These are phyloP conservation scores for Phialocephala sp. DNA, from an alignment of 2,329 filamentous ascomycete species.

Conservation along the genomic window DNA sequence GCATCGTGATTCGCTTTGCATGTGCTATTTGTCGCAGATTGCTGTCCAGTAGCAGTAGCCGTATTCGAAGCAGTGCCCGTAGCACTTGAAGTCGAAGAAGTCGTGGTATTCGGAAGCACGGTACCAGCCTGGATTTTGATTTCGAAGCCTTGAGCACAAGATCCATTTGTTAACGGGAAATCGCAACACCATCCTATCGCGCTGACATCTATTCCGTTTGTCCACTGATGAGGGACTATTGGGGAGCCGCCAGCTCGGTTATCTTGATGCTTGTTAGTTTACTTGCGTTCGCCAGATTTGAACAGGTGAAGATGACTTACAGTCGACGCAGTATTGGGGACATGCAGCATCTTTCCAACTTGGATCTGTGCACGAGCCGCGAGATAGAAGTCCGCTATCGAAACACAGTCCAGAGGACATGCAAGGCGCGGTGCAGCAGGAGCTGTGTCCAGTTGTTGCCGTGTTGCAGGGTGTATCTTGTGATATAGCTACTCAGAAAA, in stretches of 20 bases:
- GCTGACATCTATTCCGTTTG: neutral
- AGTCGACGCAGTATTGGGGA: conserved; percentile 12
- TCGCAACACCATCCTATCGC: conserved; percentile 18
- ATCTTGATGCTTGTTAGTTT: neutral
- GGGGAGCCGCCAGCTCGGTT: neutral
- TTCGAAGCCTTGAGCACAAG: conserved; percentile 4
- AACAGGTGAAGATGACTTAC: neutral
- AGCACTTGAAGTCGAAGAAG: neutral
- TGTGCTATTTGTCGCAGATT: neutral
- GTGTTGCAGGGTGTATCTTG: conserved; percentile 14
- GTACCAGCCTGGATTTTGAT: conserved; percentile 6
- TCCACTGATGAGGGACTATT: neutral
- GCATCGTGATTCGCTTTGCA: conserved; percentile 14
- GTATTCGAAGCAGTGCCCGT: neutral
- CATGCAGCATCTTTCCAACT: conserved; percentile 12
- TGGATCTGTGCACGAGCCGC: conserved; percentile 16
- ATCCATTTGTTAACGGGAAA: conserved; percentile 11
- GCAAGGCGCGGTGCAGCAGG: conserved; percentile 12
- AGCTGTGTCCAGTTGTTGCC: conserved; percentile 10
- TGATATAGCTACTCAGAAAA: neutral
- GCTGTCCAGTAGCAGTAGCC: neutral
- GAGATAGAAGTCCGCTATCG: conserved; percentile 13
- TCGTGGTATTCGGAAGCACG: conserved; percentile 8
- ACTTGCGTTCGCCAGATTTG: neutral
- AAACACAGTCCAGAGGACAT: conserved; percentile 20